These are phyloP conservation scores for Luvunga scandens DNA, from an alignment of 345 rosid genomes.

Conservation along the genomic window DNA sequence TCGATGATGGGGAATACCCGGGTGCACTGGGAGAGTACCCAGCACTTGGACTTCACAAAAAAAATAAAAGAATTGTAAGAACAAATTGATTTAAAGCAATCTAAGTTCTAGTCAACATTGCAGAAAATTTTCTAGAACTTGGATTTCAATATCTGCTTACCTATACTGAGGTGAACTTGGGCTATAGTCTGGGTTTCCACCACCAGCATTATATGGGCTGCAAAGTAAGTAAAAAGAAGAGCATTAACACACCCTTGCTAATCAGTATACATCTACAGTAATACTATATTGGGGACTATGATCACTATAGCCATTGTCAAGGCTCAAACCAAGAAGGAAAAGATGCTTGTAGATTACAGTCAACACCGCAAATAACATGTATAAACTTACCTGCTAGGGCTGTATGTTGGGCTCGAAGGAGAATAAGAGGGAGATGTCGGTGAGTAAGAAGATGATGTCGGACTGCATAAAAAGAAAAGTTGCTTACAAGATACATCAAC, in stretches of 20 bases:
- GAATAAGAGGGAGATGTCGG: constrained; percentile 95
- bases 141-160: constrained; percentile 18
- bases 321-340: background rate
- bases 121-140: background rate
- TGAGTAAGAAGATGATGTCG: constrained; percentile 86
- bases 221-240: background rate
- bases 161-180: constrained; percentile 62
- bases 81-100: background rate
- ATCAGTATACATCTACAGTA: background rate
- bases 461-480: constrained; percentile 40
- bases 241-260: background rate
- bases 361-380: background rate
- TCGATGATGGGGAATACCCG: constrained; percentile 55
- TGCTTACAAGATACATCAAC: background rate
- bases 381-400: constrained; percentile 78
- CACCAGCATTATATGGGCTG: constrained; percentile 53
- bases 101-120: background rate
- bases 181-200: constrained; percentile 47
- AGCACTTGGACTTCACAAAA: constrained; percentile 44
- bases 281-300: background rate
- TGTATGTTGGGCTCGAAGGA: constrained; percentile 85
- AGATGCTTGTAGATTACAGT: constrained; percentile 7
- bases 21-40: constrained; percentile 70
- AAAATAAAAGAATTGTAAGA: constrained; percentile 4
- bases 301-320: background rate